Base-by-base conservation (phyloP, 257 asterid genomes). In the Craterostigma plantagineum region DNA sequence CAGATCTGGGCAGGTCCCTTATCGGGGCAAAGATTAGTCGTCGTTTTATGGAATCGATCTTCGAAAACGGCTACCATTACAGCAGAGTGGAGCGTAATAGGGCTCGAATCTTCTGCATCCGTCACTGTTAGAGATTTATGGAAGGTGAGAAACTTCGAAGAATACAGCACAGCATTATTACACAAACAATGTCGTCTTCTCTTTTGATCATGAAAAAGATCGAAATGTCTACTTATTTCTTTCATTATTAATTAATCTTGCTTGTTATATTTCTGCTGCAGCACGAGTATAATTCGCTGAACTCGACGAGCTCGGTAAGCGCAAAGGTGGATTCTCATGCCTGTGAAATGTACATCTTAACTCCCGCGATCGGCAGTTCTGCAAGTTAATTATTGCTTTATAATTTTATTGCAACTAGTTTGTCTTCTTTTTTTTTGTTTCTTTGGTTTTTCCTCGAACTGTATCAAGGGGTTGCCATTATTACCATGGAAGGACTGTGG, bases 341-440 rank as follows among this genome's bases (percentile, higher is more conserved):
- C 37, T 72, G 77, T 37, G 72, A 69, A 48, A 67, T 75, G 65
- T 79, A 69, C 54, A 60, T 72, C 39, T 67, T 79, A 55, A 54
- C 71, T 48, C 86, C 80, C 0, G 45, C 33, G 30, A 2, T 23
- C 4, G 6, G 2, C 30, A 23, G 30, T 23, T 23, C 30, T 23
- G 2, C 30, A 23, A 23, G 30, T 23, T 23, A 23, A n/a, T n/a
- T n/a, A n/a, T n/a, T n/a, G n/a, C n/a, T n/a, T n/a, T n/a, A n/a
- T n/a, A n/a, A n/a, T n/a, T n/a, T n/a, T n/a, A n/a, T n/a, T n/a
- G n/a, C n/a, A n/a, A n/a, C n/a, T n/a, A n/a, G n/a, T n/a, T n/a
- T n/a, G 30, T 23, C 6, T 23, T 23, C 6, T 23, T 23, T 23
- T 23, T 23, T 23, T 23, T 23, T 6, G 30, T 23, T 23, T 23